Evolutionary conservation across 148 eudicot species (phyloP).

Genomic region (Heliosperma pusillum): DNA sequence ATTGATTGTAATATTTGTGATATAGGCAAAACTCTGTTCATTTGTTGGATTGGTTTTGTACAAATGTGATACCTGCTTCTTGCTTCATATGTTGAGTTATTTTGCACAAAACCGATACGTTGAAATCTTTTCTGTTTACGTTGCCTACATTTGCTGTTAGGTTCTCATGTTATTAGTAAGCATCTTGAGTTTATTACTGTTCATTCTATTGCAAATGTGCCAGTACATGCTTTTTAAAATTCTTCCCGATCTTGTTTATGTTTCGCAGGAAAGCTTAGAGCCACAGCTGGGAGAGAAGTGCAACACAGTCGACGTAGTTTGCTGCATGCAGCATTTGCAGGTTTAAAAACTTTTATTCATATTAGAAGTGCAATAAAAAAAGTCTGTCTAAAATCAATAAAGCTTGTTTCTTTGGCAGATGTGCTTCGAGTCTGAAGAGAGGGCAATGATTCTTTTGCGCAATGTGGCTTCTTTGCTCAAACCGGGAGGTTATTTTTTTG

Average conservation of each 20-base stretch:
- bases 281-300: conserved; percentile 50
- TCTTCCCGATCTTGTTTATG: conserved; percentile 9
- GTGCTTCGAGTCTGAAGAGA: conserved; percentile 89
- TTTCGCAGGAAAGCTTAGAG: conserved; percentile 59
- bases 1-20: too few species aligned
- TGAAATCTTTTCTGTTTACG: too few species aligned
- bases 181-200: too few species aligned
- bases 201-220: too few species aligned
- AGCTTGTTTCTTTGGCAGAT: conserved; percentile 42
- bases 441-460: conserved; percentile 67
- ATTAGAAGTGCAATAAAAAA: not conserved
- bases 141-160: too few species aligned
- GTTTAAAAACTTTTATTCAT: conserved; percentile 29
- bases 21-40: too few species aligned
- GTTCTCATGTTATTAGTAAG: too few species aligned
- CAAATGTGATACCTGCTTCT: not conserved
- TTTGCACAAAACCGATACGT: not conserved
- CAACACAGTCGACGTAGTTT: conserved; percentile 67
- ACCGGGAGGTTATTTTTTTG: conserved; percentile 97
- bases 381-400: not conserved
- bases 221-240: not conserved
- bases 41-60: too few species aligned
- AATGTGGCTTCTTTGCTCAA: conserved; percentile 87
- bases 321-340: conserved; percentile 98
- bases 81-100: not conserved